phyloP scores from a whole-genome alignment of 75 land plant species.

The Pinus albicaulis region DNA sequence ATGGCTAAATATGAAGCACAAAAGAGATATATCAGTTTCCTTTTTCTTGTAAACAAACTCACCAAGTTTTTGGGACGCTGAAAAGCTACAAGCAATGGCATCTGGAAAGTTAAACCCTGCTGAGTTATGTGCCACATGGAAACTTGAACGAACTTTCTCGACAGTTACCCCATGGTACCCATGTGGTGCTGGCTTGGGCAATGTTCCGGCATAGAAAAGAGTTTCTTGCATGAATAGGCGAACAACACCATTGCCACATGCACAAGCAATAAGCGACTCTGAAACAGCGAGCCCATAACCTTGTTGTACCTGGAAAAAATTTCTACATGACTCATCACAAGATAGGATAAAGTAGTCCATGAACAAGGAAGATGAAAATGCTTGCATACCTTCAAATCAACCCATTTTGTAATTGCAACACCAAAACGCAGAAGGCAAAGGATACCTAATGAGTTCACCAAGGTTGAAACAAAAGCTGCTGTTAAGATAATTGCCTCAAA shows the following conservation, averaged over 20 bases:
- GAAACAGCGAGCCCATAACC: constrained; percentile 57
- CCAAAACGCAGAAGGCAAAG: constrained; percentile 55
- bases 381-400: constrained; percentile 61
- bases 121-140: constrained; percentile 23
- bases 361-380: neutral
- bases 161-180: constrained; percentile 28
- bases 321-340: neutral
- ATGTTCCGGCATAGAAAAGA: constrained; percentile 47
- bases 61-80: constrained; percentile 55
- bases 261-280: constrained; percentile 60
- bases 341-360: neutral
- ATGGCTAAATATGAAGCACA: neutral
- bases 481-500: neutral
- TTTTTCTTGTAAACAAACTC: constrained; percentile 1
- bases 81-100: constrained; percentile 75
- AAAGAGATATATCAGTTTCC: neutral
- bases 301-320: constrained; percentile 49
- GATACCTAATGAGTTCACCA: constrained; percentile 31
- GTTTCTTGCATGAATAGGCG: constrained; percentile 48
- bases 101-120: constrained; percentile 51
- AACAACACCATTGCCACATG: constrained; percentile 71
- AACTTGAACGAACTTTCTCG: constrained; percentile 20
- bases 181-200: constrained; percentile 46
- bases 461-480: neutral
- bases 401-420: constrained; percentile 57